A percentile compares a stretch with the other conserved stretches of the same genome.
phyloP scores from a whole-genome alignment of 345 rosid species.

The Salix brachista region DNA sequence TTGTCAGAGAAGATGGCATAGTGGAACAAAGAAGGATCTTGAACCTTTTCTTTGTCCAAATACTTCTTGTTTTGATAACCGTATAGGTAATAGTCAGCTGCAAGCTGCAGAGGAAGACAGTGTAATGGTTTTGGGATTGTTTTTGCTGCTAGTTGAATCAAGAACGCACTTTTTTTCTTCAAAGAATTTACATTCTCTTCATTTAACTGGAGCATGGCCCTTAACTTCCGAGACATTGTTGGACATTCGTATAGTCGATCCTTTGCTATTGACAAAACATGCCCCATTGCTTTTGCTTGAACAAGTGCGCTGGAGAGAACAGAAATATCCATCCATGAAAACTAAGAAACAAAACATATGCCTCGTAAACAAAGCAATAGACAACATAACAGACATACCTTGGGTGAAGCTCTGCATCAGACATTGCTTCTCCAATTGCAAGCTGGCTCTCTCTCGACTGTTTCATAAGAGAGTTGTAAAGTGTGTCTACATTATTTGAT shows the following conservation, averaged over 20 bases:
- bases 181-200: conserved; percentile 55
- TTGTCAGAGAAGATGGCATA: conserved; percentile 96
- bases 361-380: conserved; percentile 3
- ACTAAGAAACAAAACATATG: not conserved
- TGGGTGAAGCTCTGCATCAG: conserved; percentile 76
- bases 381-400: conserved; percentile 48
- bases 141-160: conserved; percentile 96
- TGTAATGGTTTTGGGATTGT: conserved; percentile 85
- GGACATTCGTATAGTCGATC: conserved; percentile 74
- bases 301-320: conserved; percentile 64
- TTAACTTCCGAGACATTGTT: conserved; percentile 63
- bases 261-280: conserved; percentile 74
- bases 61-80: conserved; percentile 46
- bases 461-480: conserved; percentile 58
- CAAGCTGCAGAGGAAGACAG: conserved; percentile 83
- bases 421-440: conserved; percentile 69
- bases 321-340: conserved; percentile 16
- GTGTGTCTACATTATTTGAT: conserved; percentile 51
- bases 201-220: conserved; percentile 80
- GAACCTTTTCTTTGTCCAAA: conserved; percentile 44
- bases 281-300: conserved; percentile 88
- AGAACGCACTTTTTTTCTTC: conserved; percentile 80
- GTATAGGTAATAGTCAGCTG: conserved; percentile 63
- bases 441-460: conserved; percentile 53
- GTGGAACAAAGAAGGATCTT: conserved; percentile 78